Evolutionary conservation across 495 filamentous ascomycete genomes (phyloP), one percentile per base, ranked within the genome.

Genomic region (Lasiosphaeria ovina): DNA sequence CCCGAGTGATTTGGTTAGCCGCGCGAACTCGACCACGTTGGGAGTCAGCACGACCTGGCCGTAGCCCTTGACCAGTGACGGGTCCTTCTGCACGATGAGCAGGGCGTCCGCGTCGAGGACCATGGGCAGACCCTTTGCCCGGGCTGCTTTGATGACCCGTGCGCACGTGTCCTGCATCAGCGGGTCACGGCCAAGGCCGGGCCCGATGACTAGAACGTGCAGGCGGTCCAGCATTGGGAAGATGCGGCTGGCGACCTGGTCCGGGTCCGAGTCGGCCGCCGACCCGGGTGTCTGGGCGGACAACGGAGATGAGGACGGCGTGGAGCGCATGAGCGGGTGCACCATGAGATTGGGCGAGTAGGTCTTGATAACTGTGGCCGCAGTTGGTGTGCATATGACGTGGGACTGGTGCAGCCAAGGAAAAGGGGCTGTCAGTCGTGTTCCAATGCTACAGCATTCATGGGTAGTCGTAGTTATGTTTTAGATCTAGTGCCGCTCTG

Each of bases 311-410:
- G 83, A 77, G 42, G 74, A 63, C 34, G 77, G 72, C 6, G 83
- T 79, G 74, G 92, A 91, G 36, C 93, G 92, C 82, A 98, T 92
- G 53, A 96, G 81, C 3, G 94, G 95, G 71, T 98, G 95, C 12
- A 98, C 95, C 95, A 98, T 98, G 12, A 98, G 78, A 76, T 98
- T 97, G 9, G 94, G 94, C 40, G 95, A 98, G 79, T 98, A 98
- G 14, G 90, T 86, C 80, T 98, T 98, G 69, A 98, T 95, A 49
- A 97, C 93, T 72, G 84, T 80, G 60, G 87, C 89, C 51, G 95
- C 95, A 61, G 85, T 87, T 33, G 88, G 90, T 63, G 96, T 94
- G 78, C 94, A 98, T 72, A 98, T 93, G 58, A 98, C 89, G 77
- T 98, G 95, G 70, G 90, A 94, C 92, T 96, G 1, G 45, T 35